Conservation (phyloP, 768 basidiomycete species). For the Nevesoporus exiguus region DNA sequence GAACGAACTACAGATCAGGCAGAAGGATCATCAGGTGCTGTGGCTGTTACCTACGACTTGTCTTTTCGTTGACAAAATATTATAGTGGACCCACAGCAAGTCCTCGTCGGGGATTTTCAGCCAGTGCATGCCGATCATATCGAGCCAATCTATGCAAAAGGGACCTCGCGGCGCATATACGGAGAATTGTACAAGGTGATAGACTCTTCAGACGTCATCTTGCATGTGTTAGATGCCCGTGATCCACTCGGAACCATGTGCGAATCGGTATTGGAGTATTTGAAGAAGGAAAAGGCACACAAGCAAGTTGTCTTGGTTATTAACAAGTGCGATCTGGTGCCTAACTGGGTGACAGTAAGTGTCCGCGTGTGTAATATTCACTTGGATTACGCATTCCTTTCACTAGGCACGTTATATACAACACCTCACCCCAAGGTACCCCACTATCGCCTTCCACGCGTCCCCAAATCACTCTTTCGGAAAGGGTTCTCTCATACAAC, state of each 20-base stretch:
- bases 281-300: constrained; percentile 94
- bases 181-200: constrained; percentile 99
- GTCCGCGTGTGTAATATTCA: background rate
- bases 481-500: constrained; percentile 96
- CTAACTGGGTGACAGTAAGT: constrained; percentile 97
- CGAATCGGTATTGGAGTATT: constrained; percentile 87
- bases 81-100: constrained; percentile 11
- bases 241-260: constrained; percentile 96
- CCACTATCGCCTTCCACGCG: constrained; percentile 97
- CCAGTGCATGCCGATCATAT: constrained; percentile 72
- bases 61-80: constrained; percentile 1
- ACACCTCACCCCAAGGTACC: constrained; percentile 90
- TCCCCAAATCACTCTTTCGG: constrained; percentile 99
- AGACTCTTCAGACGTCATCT: constrained; percentile 94
- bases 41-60: background rate
- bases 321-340: constrained; percentile 98
- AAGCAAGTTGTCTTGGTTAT: constrained; percentile 96
- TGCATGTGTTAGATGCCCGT: constrained; percentile 93
- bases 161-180: constrained; percentile 93
- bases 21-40: constrained; percentile 45
- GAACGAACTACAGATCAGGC: constrained; percentile 40
- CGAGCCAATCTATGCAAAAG: constrained; percentile 93
- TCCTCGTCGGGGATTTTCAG: constrained; percentile 39
- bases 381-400: background rate
- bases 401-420: constrained; percentile 89